phyloP scores from a whole-genome alignment of 768 basidiomycete species.

The Guyanaporus albipodus region DNA sequence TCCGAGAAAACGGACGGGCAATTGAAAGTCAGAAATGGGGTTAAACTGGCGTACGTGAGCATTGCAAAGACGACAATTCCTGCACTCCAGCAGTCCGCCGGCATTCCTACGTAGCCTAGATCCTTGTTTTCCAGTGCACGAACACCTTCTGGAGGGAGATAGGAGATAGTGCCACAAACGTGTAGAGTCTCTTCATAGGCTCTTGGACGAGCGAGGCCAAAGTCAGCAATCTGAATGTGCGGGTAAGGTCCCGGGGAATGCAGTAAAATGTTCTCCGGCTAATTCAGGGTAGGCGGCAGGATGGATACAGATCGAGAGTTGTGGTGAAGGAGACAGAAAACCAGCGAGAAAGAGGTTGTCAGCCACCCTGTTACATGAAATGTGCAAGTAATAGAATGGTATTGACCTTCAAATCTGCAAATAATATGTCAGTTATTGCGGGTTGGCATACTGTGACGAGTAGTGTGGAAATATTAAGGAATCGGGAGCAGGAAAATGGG shows the following conservation, averaged over 20 bases:
- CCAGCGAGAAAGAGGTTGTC: not conserved
- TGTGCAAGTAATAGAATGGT: not conserved
- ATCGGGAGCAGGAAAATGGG: no score
- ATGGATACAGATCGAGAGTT: not conserved
- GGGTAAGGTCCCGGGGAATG: slow-evolving; percentile 80
- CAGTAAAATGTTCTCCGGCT: slow-evolving; percentile 85
- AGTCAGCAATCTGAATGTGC: slow-evolving; percentile 81
- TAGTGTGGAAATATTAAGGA: no score
- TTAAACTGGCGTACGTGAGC: slow-evolving; percentile 57
- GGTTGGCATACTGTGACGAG: not conserved
- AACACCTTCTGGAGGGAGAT: slow-evolving; percentile 82
- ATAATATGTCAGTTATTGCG: not conserved
- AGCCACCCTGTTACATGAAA: not conserved
- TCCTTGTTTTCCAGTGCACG: slow-evolving; percentile 73
- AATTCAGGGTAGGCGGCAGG: not conserved
- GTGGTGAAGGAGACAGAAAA: not conserved
- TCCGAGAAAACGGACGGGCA: not conserved
- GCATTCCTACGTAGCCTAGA: slow-evolving; percentile 73
- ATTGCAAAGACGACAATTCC: slow-evolving; percentile 81
- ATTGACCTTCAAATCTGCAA: slow-evolving; percentile 61
- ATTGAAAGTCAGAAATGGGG: not conserved
- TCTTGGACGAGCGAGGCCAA: slow-evolving; percentile 76
- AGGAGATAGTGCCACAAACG: slow-evolving; percentile 84
- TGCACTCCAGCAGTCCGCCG: slow-evolving; percentile 88
- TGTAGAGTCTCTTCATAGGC: slow-evolving; percentile 81